These are phyloP conservation scores for Vaccinium macrocarpon DNA, from an alignment of 148 eudicot species.

Conservation along the genomic window DNA sequence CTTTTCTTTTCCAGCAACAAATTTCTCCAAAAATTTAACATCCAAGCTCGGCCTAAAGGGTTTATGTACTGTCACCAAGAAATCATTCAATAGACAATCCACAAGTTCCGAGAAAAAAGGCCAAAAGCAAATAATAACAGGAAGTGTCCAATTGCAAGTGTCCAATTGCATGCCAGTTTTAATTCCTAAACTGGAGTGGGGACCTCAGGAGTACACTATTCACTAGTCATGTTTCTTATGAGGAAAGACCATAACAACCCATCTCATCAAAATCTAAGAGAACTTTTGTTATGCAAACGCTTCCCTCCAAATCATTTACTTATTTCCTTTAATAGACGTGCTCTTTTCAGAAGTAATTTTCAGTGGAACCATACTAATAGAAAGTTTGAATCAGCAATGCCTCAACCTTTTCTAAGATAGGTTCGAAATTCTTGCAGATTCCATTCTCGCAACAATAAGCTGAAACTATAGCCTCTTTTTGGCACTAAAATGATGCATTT, in stretches of 20 bases:
- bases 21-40: neutral
- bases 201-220: neutral
- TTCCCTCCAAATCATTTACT: neutral
- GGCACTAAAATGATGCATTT: neutral
- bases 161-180: neutral
- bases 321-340: neutral
- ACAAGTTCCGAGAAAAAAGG: neutral
- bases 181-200: neutral
- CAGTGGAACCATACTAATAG: neutral
- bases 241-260: neutral
- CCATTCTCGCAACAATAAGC: neutral
- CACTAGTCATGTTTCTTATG: neutral
- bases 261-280: neutral
- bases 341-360: neutral
- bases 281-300: neutral
- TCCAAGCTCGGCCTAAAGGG: neutral
- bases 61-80: neutral
- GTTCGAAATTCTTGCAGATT: neutral
- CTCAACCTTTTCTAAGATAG: neutral
- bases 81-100: conserved; percentile 9
- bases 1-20: neutral
- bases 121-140: neutral
- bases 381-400: neutral
- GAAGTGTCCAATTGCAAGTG: neutral
- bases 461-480: conserved; percentile 1